These are phyloP conservation scores for Closterium sp. DNA, from an alignment of 139 green algal species.

Conservation along the genomic window DNA sequence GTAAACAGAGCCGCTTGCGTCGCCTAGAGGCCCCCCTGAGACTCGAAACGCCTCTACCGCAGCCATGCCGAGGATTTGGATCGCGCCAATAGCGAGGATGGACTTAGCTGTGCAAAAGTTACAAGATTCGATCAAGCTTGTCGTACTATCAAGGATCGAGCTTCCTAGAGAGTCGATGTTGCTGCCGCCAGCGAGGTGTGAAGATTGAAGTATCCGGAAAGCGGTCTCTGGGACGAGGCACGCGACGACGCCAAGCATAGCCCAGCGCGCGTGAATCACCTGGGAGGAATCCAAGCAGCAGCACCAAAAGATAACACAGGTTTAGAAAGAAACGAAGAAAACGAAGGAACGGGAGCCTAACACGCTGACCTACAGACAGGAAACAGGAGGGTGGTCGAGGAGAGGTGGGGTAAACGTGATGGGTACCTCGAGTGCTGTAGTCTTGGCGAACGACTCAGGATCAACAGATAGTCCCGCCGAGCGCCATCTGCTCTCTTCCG, in stretches of 20 bases:
- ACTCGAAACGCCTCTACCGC: constrained; percentile 58
- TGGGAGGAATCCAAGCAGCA: background rate
- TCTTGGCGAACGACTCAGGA: constrained; percentile 64
- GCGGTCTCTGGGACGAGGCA: constrained; percentile 77
- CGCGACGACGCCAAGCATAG: constrained; percentile 91
- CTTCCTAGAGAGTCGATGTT: too few species aligned
- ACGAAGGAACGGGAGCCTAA: too few species aligned
- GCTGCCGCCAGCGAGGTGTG: background rate
- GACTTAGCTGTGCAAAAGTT: background rate
- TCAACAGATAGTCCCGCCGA: constrained; percentile 91
- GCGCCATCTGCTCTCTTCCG: constrained; percentile 95
- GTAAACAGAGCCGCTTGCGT: too few species aligned
- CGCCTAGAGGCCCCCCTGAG: too few species aligned
- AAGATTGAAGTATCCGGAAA: background rate
- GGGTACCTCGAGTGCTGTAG: constrained; percentile 81
- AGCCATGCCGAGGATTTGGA: constrained; percentile 80
- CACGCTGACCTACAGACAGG: too few species aligned
- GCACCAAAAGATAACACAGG: too few species aligned
- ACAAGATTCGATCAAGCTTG: too few species aligned
- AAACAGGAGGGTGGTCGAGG: too few species aligned
- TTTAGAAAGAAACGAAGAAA: too few species aligned
- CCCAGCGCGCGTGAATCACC: constrained; percentile 92
- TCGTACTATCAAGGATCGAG: too few species aligned
- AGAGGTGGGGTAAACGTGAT: too few species aligned
- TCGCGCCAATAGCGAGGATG: constrained; percentile 5